phyloP scores from a whole-genome alignment of 208 protist genomes.

The Wallacemonas collosoma region DNA sequence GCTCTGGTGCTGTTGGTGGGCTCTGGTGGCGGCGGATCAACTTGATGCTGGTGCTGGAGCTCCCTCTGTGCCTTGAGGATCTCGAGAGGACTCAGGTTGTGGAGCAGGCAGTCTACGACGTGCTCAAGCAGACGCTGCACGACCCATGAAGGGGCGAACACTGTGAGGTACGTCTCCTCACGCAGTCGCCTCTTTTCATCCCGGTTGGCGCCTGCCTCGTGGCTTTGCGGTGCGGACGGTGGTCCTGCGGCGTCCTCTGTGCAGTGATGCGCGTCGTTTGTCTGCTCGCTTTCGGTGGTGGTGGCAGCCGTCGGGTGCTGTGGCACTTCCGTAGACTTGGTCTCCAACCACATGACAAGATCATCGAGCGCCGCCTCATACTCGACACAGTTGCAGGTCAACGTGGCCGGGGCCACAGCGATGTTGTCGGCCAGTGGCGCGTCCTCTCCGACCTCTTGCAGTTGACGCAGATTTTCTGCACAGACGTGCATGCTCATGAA shows the following conservation, averaged over 20 bases:
- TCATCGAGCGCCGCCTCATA: constrained; percentile 13
- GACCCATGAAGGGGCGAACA: constrained; percentile 20
- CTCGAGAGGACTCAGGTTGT: constrained; percentile 42
- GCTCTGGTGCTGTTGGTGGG: neutral
- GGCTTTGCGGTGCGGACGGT: no score
- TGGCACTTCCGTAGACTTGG: neutral
- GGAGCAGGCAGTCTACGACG: constrained; percentile 43
- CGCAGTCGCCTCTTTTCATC: neutral
- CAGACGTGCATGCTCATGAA: constrained; percentile 16
- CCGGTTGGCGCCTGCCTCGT: no score
- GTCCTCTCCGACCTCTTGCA: constrained; percentile 6
- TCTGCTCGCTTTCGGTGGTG: neutral
- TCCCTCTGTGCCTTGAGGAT: constrained; percentile 23
- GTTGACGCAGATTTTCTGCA: neutral
- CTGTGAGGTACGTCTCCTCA: constrained; percentile 31
- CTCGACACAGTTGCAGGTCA: constrained; percentile 12
- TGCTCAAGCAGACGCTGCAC: constrained; percentile 29
- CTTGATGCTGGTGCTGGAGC: constrained; percentile 5
- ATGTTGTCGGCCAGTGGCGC: neutral
- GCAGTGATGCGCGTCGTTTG: neutral
- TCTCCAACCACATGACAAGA: constrained; percentile 14
- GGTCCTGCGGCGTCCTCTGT: neutral
- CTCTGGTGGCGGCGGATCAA: constrained; percentile 7
- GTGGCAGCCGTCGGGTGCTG: constrained; percentile 9
- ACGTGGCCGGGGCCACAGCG: neutral